Base-by-base conservation (phyloP, 495 filamentous ascomycete genomes). In the Apodospora peruviana region DNA sequence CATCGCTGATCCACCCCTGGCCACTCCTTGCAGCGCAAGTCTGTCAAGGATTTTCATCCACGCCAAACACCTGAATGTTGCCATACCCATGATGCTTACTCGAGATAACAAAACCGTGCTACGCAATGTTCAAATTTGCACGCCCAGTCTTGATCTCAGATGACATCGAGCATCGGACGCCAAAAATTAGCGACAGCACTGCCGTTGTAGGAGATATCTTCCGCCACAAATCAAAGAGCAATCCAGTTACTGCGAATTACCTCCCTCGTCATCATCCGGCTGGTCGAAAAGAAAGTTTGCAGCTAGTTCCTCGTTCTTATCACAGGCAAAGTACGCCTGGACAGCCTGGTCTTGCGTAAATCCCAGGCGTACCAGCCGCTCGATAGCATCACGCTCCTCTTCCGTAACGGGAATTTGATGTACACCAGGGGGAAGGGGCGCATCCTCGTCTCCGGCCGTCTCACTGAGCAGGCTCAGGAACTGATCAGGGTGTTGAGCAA, bases 251-350 rank as follows among this genome's bases (percentile, higher is more conserved):
- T 62, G 63, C 39, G 48, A 43, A 35, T 65, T 62, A 3, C 61
- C 56, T 5, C 64, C 57, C 12, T 90, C 86, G 27, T 86, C 85
- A 23, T 97, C 93, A 50, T 93, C 89, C 1, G 91, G 90, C 65
- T 96, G 89, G 55, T 98, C 93, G 61, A 98, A 98, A 45, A 98
- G 75, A 70, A 96, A 96, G 63, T 98, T 98, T 24, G 93, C 93
- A 3, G 93, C 91, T 29, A 97, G 74, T 65, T 98, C 93, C 68
- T 98, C 93, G 66, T 98, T 96, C 77, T 97, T 98, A 69, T 98
- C 93, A 66, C 93, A 98, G 5, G 93, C 93, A 65, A 98, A 97
- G 72, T 97, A 98, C 11, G 93, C 93, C 73, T 98, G 93, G 62
- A 98, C 95, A 37, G 91, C 94, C 55, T 86, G 79, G 58, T 97